These are phyloP conservation scores for Debaryomyces singareniensis DNA, from an alignment of 1,139 yeast genomes.

Conservation along the genomic window DNA sequence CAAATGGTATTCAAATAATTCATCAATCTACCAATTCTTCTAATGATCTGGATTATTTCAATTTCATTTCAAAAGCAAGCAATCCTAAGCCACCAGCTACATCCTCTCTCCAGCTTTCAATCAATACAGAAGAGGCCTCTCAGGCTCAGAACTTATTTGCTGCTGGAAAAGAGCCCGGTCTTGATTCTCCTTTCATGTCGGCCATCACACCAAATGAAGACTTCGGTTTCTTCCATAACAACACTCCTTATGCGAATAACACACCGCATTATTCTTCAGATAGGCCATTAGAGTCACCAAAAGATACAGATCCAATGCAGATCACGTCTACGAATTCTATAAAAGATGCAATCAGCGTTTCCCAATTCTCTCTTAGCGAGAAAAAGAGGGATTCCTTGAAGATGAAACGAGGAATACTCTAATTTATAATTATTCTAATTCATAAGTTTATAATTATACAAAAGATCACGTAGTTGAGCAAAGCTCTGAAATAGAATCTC, in stretches of 20 bases:
- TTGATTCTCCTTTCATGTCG: conserved; percentile 42
- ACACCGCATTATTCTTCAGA: neutral
- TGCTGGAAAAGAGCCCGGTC: conserved; percentile 14
- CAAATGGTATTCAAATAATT: conserved; percentile 11
- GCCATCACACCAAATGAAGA: conserved; percentile 38
- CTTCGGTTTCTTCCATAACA: conserved; percentile 19
- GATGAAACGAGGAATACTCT: conserved; percentile 43
- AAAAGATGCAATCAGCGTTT: conserved; percentile 18
- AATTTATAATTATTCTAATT: too few relatives aligned
- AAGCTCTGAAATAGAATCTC: too few relatives aligned
- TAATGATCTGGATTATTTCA: conserved; percentile 20
- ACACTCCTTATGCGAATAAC: conserved; percentile 3
- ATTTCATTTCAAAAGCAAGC: conserved; percentile 19
- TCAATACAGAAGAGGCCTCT: conserved; percentile 34
- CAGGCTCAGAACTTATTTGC: conserved; percentile 23
- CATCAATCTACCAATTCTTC: conserved; percentile 10
- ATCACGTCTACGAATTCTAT: conserved; percentile 7
- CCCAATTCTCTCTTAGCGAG: conserved; percentile 34
- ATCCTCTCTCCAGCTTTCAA: conserved; percentile 33
- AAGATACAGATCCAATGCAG: conserved; percentile 3
- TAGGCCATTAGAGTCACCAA: conserved; percentile 5
- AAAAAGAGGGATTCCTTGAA: conserved; percentile 44
- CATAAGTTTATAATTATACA: too few relatives aligned
- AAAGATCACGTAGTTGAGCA: too few relatives aligned
- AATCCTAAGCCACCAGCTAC: conserved; percentile 19